phyloP scores from a whole-genome alignment of 2,329 filamentous ascomycete genomes.

The Graphilbum ipis-grandicollis region DNA sequence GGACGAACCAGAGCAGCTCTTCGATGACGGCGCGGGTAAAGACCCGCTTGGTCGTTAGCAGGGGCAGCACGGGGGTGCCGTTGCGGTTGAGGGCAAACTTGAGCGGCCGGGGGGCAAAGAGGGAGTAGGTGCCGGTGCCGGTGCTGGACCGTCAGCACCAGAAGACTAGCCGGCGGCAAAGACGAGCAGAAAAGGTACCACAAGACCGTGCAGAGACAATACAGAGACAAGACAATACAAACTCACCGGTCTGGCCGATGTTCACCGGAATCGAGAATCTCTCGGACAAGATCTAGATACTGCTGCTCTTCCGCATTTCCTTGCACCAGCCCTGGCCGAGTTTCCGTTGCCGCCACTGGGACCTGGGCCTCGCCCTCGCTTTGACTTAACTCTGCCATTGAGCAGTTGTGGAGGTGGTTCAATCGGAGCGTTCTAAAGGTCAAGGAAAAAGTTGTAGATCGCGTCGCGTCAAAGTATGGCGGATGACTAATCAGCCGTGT shows the following conservation, averaged over 20 bases:
- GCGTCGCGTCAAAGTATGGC: no score
- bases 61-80: constrained; percentile 56
- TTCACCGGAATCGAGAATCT: constrained; percentile 71
- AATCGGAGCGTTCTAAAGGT: no score
- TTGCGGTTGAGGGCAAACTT: constrained; percentile 65
- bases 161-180: background rate
- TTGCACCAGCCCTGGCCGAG: no score
- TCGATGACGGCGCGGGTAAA: constrained; percentile 79
- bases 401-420: no score
- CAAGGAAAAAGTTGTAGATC: no score
- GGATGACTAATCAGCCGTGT: no score
- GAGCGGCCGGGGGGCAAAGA: constrained; percentile 75
- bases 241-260: constrained; percentile 67
- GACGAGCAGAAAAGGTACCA: background rate
- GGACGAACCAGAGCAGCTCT: constrained; percentile 92
- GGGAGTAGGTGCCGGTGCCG: constrained; percentile 77
- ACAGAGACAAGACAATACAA: no score
- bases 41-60: constrained; percentile 94
- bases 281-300: constrained; percentile 76
- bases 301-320: constrained; percentile 57
- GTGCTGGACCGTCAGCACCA: constrained; percentile 36
- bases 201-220: no score
- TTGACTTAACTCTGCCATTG: no score
- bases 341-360: no score
- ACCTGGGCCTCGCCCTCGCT: no score